Evolutionary conservation across 2,329 filamentous ascomycete species (phyloP).

Genomic region (Annulohypoxylon truncatum): DNA sequence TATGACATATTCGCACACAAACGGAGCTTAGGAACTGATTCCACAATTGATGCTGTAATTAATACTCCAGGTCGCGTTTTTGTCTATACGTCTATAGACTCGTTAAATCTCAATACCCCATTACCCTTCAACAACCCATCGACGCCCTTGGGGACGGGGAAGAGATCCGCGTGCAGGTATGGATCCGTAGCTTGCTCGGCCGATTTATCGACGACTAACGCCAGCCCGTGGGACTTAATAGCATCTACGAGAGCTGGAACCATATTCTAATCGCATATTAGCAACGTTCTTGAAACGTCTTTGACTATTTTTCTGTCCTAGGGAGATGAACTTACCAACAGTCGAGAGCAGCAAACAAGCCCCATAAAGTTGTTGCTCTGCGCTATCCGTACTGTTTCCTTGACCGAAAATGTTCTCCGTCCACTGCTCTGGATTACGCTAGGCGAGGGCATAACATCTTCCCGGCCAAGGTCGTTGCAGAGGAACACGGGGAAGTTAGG

Average conservation of each 20-base stretch:
- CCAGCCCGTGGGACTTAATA: conserved; percentile 93
- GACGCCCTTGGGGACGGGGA: conserved; percentile 79
- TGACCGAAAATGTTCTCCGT: conserved; percentile 83
- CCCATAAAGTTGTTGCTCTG: conserved; percentile 99
- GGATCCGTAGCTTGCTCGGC: conserved; percentile 61
- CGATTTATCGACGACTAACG: conserved; percentile 89
- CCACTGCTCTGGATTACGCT: conserved; percentile 67
- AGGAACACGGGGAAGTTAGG: conserved; percentile 97
- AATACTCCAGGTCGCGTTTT: conserved; percentile 7
- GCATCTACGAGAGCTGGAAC: conserved; percentile 92
- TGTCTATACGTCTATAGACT: conserved; percentile 79
- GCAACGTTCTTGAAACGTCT: background rate
- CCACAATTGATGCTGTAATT: background rate
- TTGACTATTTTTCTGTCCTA: background rate
- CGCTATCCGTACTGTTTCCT: conserved; percentile 92
- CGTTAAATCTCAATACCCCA: conserved; percentile 91
- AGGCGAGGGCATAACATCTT: conserved; percentile 57
- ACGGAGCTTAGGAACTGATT: background rate
- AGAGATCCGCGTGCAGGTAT: conserved; percentile 60
- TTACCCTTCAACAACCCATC: conserved; percentile 88
- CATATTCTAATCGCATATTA: conserved; percentile 73
- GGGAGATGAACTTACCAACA: conserved; percentile 73
- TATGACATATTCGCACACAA: conserved; percentile 6
- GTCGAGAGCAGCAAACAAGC: conserved; percentile 85
- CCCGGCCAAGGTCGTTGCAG: conserved; percentile 87